Conservation (phyloP, 441 rosid species). For the Eutrema salsugineum region DNA sequence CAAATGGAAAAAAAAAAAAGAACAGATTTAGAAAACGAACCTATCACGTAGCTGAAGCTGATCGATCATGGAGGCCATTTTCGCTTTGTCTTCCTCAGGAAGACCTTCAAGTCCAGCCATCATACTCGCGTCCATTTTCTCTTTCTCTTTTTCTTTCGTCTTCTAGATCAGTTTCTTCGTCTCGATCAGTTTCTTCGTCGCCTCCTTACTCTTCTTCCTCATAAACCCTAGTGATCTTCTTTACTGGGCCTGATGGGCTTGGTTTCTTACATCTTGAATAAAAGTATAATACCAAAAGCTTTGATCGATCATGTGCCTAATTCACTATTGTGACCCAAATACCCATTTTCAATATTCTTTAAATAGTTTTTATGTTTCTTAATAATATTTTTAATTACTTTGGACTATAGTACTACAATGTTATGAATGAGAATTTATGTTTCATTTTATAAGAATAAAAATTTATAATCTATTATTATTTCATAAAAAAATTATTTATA, state of each 20-base stretch:
- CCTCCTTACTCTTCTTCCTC: conserved; percentile 6
- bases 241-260: conserved; percentile 22
- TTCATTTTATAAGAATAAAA: too few species aligned
- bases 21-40: conserved; percentile 31
- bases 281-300: background rate
- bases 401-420: too few species aligned
- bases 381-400: too few species aligned
- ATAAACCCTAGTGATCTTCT: conserved; percentile 25
- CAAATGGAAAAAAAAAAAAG: too few species aligned
- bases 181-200: conserved; percentile 1
- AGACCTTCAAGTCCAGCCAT: conserved; percentile 78
- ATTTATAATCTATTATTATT: too few species aligned
- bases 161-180: too few species aligned
- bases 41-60: conserved; percentile 94
- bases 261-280: background rate
- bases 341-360: too few species aligned
- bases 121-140: conserved; percentile 77
- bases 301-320: background rate
- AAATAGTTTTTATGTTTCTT: too few species aligned
- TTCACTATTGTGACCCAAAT: too few species aligned
- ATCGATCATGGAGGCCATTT: conserved; percentile 81
- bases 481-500: too few species aligned
- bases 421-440: too few species aligned
- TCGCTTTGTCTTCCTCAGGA: conserved; percentile 69
- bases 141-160: background rate